Base-by-base conservation (phyloP, 352 stramenopile species). In the Globisporangium mamillatum region DNA sequence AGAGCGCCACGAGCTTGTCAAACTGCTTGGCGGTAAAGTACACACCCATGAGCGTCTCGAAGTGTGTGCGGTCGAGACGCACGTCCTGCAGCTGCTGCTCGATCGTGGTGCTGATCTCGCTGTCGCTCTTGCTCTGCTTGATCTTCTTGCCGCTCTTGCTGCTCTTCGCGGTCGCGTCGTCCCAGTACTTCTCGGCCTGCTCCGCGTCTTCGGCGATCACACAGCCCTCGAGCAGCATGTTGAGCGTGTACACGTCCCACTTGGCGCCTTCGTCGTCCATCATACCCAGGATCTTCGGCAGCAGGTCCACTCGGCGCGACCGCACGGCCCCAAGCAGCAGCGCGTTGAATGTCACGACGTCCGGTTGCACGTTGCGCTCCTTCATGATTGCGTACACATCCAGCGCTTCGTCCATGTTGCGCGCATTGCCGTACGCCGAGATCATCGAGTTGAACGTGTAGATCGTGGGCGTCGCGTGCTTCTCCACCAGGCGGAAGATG, bases 361-460 rank as follows among this genome's bases (percentile, higher is more conserved):
- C 82, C 0, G 86, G 86, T 41, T 58, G 52, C 46, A 90, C 53
- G 9, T 18, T 71, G 32, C 66, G 66, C 4, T 57, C 55, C 29
- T 72, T 70, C 71, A 94, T 83, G 8, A 62, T 67, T 24, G 82
- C 65, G 41, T 84, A 94, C 3, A 91, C 68, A 10, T 74, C 60
- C 38, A 94, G 67, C 63, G 84, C 86, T 46, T 89, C 75, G 29
- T 93, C 81, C 72, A 92, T 78, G 34, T 81, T 76, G 54, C 75
- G 63, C 57, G 79, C 69, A 65, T 93, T 93, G 46, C 81, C 85
- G 68, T 81, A 92, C n/a, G 88, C 85, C 8, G 84, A 88, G 68
- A 96, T 92, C 77, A 94, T 89, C 58, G 82, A 87, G 68, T 94
- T 94, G 75, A 81, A 93, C 16, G 82, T 89, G 70, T 90, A 91